Evolutionary conservation across 1,284 basidiomycete genomes (phyloP).

Genomic region (Cryptococcus sp.): DNA sequence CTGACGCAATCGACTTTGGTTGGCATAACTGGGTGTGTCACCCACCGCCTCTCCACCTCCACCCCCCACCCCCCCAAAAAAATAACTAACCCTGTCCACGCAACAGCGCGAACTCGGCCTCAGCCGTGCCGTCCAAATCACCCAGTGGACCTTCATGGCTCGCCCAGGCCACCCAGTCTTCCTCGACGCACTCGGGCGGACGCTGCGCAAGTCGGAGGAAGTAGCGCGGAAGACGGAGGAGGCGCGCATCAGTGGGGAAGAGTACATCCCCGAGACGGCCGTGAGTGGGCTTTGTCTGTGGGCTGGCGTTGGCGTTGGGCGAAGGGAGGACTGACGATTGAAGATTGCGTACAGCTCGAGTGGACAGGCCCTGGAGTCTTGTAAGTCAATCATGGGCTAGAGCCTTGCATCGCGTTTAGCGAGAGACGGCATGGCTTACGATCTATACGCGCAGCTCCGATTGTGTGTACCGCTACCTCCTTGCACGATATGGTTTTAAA

Average conservation of each 20-base stretch:
- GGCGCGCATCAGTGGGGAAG: slow-evolving; percentile 23
- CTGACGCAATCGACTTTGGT: slow-evolving; percentile 40
- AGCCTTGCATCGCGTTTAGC: neutral
- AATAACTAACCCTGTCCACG: neutral
- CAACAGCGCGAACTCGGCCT: slow-evolving; percentile 28
- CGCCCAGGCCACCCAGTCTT: slow-evolving; percentile 43
- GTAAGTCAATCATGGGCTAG: slow-evolving; percentile 9
- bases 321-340: neutral
- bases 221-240: slow-evolving; percentile 14
- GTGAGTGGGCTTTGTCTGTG: slow-evolving; percentile 14
- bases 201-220: slow-evolving; percentile 30
- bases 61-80: too few species aligned
- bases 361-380: slow-evolving; percentile 47
- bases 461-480: slow-evolving; percentile 37
- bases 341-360: slow-evolving; percentile 18
- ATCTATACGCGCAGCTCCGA: slow-evolving; percentile 24
- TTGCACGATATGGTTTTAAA: slow-evolving; percentile 36
- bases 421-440: neutral
- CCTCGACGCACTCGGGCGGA: slow-evolving; percentile 34
- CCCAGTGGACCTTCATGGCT: slow-evolving; percentile 43
- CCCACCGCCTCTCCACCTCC: neutral
- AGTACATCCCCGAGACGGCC: slow-evolving; percentile 30
- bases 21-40: slow-evolving; percentile 30
- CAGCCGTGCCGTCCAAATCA: slow-evolving; percentile 37
- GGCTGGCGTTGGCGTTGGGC: too few species aligned